Evolutionary conservation across 2,329 filamentous ascomycete genomes (phyloP).

Genomic region (Botrytis elliptica): DNA sequence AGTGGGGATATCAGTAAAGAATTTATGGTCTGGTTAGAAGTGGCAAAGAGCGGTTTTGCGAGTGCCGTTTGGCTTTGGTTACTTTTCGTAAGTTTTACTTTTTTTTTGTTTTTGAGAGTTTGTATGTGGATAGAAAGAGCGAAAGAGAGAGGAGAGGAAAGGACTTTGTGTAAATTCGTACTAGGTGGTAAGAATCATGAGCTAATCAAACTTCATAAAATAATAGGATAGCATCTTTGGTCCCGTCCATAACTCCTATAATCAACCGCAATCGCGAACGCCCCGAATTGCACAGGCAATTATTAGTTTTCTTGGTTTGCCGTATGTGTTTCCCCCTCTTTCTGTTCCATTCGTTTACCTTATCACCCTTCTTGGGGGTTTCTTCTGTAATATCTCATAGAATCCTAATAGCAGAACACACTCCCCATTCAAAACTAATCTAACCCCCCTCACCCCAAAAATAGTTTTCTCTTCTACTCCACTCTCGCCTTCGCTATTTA

Average conservation of each 20-base stretch:
- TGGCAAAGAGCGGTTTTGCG: not conserved
- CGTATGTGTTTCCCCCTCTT: not conserved
- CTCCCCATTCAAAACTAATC: not conserved
- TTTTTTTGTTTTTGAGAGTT: not conserved
- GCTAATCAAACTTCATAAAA: not conserved
- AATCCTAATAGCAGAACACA: not conserved
- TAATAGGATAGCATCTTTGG: not conserved
- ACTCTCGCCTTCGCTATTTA: not conserved
- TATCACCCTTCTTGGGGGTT: not conserved
- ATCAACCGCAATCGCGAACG: not conserved
- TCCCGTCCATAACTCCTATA: not conserved
- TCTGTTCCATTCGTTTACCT: accelerated
- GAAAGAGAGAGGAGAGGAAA: not conserved
- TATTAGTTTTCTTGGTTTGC: not conserved
- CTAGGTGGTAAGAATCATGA: not conserved
- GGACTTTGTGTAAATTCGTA: not conserved
- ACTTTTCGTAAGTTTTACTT: not conserved
- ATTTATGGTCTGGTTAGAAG: not conserved
- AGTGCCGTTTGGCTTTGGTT: not conserved
- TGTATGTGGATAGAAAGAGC: not conserved
- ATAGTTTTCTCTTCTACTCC: not conserved
- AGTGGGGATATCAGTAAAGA: not conserved
- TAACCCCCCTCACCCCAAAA: not conserved
- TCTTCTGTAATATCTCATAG: not conserved
- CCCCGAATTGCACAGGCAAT: not conserved